Percentiles rank a stretch among this genome's conserved stretches.
These are phyloP conservation scores for Avicennia marina DNA, from an alignment of 257 asterid species.

Conservation along the genomic window DNA sequence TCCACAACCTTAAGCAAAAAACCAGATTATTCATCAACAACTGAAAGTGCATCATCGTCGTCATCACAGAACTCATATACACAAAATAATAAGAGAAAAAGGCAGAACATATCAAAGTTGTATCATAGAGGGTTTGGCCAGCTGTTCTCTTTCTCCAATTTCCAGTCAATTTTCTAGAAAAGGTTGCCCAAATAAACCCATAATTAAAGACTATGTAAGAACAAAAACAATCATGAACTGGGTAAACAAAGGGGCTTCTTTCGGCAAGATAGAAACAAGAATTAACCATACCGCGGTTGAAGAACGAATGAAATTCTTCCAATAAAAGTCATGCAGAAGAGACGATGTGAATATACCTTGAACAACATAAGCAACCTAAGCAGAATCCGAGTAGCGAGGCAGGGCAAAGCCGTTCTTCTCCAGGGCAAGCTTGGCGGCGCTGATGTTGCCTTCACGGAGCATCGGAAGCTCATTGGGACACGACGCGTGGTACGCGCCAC, in stretches of 20 bases:
- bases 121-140: too few relatives aligned
- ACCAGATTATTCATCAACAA: too few relatives aligned
- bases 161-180: too few relatives aligned
- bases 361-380: slow-evolving; percentile 54
- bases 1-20: slow-evolving; percentile 14
- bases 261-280: background rate
- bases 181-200: too few relatives aligned
- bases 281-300: background rate
- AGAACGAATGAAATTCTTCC: background rate
- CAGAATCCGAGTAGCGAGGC: slow-evolving; percentile 54
- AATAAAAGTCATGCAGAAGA: background rate
- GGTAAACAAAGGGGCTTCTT: too few relatives aligned
- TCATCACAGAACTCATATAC: too few relatives aligned
- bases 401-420: slow-evolving; percentile 41
- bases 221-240: too few relatives aligned
- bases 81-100: too few relatives aligned
- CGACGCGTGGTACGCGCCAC: slow-evolving; percentile 48
- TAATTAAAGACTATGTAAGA: too few relatives aligned
- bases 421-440: slow-evolving; percentile 44
- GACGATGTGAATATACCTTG: slow-evolving; percentile 36
- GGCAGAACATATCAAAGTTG: too few relatives aligned
- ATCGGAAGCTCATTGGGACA: slow-evolving; percentile 42
- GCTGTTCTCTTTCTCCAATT: too few relatives aligned
- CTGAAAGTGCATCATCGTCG: too few relatives aligned
- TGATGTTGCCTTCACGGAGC: slow-evolving; percentile 51